These are phyloP conservation scores for Phytophthora sansomeana DNA, from an alignment of 352 stramenopile genomes.

Conservation along the genomic window DNA sequence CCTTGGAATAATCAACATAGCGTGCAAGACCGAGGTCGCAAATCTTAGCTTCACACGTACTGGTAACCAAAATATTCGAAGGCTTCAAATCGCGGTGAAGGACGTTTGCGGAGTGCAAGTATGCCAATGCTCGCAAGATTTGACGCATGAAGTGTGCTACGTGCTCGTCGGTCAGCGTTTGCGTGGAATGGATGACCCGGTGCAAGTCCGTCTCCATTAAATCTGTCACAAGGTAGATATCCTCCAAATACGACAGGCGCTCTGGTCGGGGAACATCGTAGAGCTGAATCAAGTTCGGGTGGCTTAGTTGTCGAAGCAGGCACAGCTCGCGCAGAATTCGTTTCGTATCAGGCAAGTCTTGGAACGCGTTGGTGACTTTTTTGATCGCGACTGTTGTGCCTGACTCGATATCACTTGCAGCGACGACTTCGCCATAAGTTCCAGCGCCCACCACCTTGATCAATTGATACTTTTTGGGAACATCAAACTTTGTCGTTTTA, in stretches of 20 bases:
- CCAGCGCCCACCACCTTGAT: constrained; percentile 85
- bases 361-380: constrained; percentile 92
- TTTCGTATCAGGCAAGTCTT: constrained; percentile 81
- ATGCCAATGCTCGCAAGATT: constrained; percentile 96
- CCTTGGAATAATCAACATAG: constrained; percentile 69
- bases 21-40: constrained; percentile 96
- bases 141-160: constrained; percentile 97
- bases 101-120: constrained; percentile 97
- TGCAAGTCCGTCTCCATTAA: constrained; percentile 96
- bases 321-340: constrained; percentile 96
- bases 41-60: constrained; percentile 96
- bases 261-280: constrained; percentile 94
- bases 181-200: constrained; percentile 91
- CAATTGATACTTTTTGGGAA: constrained; percentile 82
- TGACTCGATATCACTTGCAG: constrained; percentile 80
- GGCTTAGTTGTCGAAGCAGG: constrained; percentile 85
- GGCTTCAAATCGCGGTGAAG: constrained; percentile 97
- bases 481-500: constrained; percentile 76
- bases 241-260: constrained; percentile 94
- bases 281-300: constrained; percentile 94
- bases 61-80: constrained; percentile 97
- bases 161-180: constrained; percentile 93
- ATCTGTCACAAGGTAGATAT: constrained; percentile 97
- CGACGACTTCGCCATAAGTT: constrained; percentile 85
- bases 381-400: constrained; percentile 94